These are phyloP conservation scores for Osmanthus fragrans DNA, from an alignment of 257 asterid genomes.

Conservation along the genomic window DNA sequence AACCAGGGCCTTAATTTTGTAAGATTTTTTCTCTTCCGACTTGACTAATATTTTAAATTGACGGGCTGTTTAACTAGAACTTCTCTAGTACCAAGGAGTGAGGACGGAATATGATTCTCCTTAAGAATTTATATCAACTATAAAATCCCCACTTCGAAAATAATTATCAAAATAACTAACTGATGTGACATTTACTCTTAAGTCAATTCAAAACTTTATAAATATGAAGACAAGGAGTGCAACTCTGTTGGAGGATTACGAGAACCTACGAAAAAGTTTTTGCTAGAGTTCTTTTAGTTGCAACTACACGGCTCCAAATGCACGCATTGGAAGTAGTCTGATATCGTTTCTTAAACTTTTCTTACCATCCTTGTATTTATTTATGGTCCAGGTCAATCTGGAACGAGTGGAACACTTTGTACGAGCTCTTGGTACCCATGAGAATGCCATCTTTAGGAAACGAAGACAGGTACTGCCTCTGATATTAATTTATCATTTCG, in stretches of 20 bases:
- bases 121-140: not conserved
- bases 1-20: too few relatives aligned
- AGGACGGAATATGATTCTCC: not conserved
- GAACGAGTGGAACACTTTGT: conserved; percentile 52
- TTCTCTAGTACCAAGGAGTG: not conserved
- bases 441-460: conserved; percentile 49
- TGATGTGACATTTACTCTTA: not conserved
- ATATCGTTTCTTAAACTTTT: not conserved
- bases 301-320: not conserved
- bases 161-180: not conserved
- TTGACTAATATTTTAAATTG: not conserved
- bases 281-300: too few relatives aligned
- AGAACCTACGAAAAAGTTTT: not conserved
- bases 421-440: conserved; percentile 50
- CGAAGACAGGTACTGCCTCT: conserved; percentile 44
- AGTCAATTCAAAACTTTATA: not conserved
- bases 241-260: not conserved
- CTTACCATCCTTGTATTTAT: not conserved
- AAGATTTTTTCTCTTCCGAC: not conserved
- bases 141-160: not conserved
- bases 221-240: not conserved
- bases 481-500: conserved; percentile 1
- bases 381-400: conserved; percentile 49
- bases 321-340: not conserved
- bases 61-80: not conserved